Evolutionary conservation across 2,329 filamentous ascomycete species (phyloP), one percentile per base, ranked within the genome.

Genomic region (Penicillium freii): DNA sequence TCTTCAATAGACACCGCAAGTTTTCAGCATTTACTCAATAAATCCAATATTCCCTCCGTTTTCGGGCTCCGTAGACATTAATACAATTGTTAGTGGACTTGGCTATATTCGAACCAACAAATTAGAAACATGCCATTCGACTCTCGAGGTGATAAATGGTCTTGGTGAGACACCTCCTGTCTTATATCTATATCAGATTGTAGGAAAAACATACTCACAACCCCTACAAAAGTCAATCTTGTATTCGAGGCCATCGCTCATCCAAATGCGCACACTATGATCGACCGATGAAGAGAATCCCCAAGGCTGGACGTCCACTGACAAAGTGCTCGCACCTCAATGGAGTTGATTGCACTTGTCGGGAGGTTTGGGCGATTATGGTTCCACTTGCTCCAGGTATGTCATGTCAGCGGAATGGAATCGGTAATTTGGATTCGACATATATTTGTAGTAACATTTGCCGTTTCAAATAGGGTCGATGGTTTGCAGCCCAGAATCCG

Each of bases 361-460:
- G 45, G 13, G 52, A 54, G 11, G 29, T 50, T 23, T 50, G 52
- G 52, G 52, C 52, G 1, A 29, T 54, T 17, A 54, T 50, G 52
- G 52, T 54, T 33, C 52, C 45, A 8, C 52, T 54, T 43, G 29
- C 29, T n/a, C 50, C 50, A 50, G 52, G 52, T 54, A 50, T 21
- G 39, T 29, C 15, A 21, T 48, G n/a, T 19, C 33, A 49, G 19
- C n/a, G 17, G 17, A 36, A 38, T 15, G 15, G 15, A n/a, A 11
- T 33, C 19, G n/a, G n/a, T 39, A 3, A 13, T 31, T 3, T 23
- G 13, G 3, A 6, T 10, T 23, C 13, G 44, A 17, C 6, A 11
- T 46, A 46, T 13, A 11, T 33, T 21, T 33, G 19, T 47, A 47
- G 19, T 47, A 33, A 47, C 8, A 11, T 47, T 27, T 17, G 27